Percentiles rank a stretch among this genome's conserved stretches.
phyloP scores from a whole-genome alignment of 345 rosid genomes.

The Aquilaria sinensis region DNA sequence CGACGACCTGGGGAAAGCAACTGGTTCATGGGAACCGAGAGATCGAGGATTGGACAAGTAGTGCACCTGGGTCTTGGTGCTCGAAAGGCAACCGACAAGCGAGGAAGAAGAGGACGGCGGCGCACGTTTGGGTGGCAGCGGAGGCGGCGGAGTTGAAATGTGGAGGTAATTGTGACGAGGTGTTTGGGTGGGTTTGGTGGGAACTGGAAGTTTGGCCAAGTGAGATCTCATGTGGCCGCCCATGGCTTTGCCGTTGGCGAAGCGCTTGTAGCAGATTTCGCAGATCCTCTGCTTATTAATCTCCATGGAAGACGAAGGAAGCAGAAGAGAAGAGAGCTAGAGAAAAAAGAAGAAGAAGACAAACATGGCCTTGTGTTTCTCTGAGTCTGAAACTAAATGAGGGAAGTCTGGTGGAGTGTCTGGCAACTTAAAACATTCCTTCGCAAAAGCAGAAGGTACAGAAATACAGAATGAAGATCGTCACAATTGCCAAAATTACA shows the following conservation, averaged over 20 bases:
- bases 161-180: too few species aligned
- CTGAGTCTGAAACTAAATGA: not conserved
- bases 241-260: conserved; percentile 62
- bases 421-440: conserved; percentile 13
- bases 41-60: not conserved
- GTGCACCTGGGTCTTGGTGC: not conserved
- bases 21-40: conserved; percentile 2
- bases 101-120: conserved; percentile 18
- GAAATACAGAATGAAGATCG: not conserved
- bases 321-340: not conserved
- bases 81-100: too few species aligned
- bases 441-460: conserved; percentile 9
- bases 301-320: conserved; percentile 19
- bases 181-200: conserved; percentile 18
- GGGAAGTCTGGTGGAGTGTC: conserved; percentile 2
- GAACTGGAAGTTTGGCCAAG: conserved; percentile 34
- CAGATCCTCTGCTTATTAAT: conserved; percentile 21
- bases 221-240: conserved; percentile 77
- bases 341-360: conserved; percentile 16
- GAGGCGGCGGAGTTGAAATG: not conserved
- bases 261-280: conserved; percentile 46
- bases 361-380: not conserved
- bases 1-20: not conserved
- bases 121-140: not conserved
- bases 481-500: conserved; percentile 7